Evolutionary conservation across 2,329 filamentous ascomycete genomes (phyloP).

Genomic region (Pseudomassariella vexata): DNA sequence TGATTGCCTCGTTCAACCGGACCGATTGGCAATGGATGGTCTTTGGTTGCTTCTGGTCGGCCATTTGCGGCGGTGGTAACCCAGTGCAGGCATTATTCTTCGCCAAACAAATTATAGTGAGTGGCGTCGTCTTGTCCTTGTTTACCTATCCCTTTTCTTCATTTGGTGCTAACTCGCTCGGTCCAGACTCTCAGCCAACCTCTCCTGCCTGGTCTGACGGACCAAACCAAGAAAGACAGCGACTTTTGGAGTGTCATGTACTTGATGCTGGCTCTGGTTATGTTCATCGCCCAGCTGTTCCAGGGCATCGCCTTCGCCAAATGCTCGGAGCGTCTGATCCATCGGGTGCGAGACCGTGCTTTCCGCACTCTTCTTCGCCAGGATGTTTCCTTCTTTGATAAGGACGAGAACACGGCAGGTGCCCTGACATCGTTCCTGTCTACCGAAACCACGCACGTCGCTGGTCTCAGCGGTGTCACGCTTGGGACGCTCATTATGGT

Average conservation of each 20-base stretch:
- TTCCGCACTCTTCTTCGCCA: slow-evolving; percentile 88
- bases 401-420: slow-evolving; percentile 82
- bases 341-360: slow-evolving; percentile 73
- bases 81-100: slow-evolving; percentile 77
- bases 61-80: slow-evolving; percentile 76
- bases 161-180: slow-evolving; percentile 9
- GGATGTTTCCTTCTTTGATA: slow-evolving; percentile 88
- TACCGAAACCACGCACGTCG: slow-evolving; percentile 82
- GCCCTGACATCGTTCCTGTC: slow-evolving; percentile 84
- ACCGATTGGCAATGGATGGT: slow-evolving; percentile 68
- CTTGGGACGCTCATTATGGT: slow-evolving; percentile 83
- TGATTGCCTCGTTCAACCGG: slow-evolving; percentile 76
- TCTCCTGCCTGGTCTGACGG: slow-evolving; percentile 43
- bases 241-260: slow-evolving; percentile 90
- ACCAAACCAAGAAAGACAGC: slow-evolving; percentile 59
- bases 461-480: slow-evolving; percentile 81
- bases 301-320: slow-evolving; percentile 75
- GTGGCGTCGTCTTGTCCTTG: slow-evolving; percentile 1
- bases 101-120: slow-evolving; percentile 73
- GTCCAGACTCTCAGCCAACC: slow-evolving; percentile 25
- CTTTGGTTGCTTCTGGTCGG: slow-evolving; percentile 65
- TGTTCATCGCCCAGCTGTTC: slow-evolving; percentile 60
- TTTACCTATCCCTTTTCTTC: slow-evolving; percentile 1
- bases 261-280: slow-evolving; percentile 71
- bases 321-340: slow-evolving; percentile 81